These are phyloP conservation scores for Gynochthodes officinalis DNA, from an alignment of 257 asterid species.

Conservation along the genomic window DNA sequence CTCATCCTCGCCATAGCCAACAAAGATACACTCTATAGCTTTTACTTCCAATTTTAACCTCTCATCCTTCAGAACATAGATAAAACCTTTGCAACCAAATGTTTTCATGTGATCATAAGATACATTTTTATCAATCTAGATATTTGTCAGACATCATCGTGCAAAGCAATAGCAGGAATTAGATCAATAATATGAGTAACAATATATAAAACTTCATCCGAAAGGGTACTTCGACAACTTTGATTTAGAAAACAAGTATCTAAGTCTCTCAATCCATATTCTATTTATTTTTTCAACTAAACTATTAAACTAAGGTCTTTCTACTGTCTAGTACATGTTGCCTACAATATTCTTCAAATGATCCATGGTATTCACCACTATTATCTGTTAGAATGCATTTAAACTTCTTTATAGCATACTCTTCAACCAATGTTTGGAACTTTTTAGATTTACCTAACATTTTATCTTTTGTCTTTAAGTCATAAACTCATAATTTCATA, in stretches of 20 bases:
- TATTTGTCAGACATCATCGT: neutral
- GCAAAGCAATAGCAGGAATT: neutral
- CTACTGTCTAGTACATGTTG: too few relatives aligned
- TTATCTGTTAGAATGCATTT: neutral
- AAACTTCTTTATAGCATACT: too few relatives aligned
- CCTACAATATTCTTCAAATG: neutral
- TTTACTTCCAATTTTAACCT: too few relatives aligned
- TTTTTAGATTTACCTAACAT: too few relatives aligned
- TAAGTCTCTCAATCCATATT: too few relatives aligned
- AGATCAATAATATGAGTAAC: neutral
- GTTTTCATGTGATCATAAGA: neutral
- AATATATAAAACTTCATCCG: neutral
- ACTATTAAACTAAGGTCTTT: too few relatives aligned
- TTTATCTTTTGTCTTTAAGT: too few relatives aligned
- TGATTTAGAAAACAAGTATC: neutral
- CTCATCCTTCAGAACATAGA: too few relatives aligned
- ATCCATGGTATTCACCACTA: neutral
- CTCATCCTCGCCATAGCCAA: too few relatives aligned
- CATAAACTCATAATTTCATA: too few relatives aligned
- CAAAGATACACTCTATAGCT: too few relatives aligned
- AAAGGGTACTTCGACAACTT: neutral
- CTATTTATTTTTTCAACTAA: too few relatives aligned
- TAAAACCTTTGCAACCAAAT: neutral
- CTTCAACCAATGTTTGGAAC: neutral
- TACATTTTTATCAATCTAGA: neutral